Evolutionary conservation across 2,329 filamentous ascomycete genomes (phyloP), one percentile per base, ranked within the genome.

Genomic region (Rasamsonia emersonii): DNA sequence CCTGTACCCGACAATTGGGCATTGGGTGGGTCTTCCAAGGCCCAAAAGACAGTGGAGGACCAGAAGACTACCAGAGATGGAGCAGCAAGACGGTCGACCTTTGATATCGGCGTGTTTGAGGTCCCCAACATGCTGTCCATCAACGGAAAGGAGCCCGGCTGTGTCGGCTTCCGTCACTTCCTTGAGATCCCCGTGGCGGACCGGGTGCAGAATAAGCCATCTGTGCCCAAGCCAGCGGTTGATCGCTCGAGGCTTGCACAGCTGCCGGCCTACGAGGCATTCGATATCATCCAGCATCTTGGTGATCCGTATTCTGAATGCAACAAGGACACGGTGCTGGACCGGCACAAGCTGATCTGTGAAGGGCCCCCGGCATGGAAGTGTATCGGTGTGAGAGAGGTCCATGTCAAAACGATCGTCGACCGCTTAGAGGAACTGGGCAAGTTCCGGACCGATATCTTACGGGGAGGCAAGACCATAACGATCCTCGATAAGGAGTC

Each of bases 81-180:
- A 19, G 46, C 46, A 3, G 39, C 41, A 9, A 62, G 51, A 39
- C 45, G 58, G 31, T 55, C 61, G 3, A 55, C 58, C 2, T 65
- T 65, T 33, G 62, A 65, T 24, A 41, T 64, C 3, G 61, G 61
- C 2, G 52, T 64, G 9, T 65, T 62, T 30, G 65, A 70, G 41
- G 51, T 66, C 2, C 66, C 66, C 0, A 68, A 65, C 35, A 69
- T 70, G 66, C 50, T 67, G 3, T 58, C 54, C 11, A 51, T 56
- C 9, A 60, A 62, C 13, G 65, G 64, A 5, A 52, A 54, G 16
- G 66, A 69, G 37, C 55, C 58, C 0, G 67, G 67, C 0, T 65
- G 64, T 1, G 46, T 67, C 8, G 65, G 66, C 0, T 60, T 65
- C 31, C 60, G 63, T 18, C 53, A 67, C 45, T 70, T 62, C 33